Evolutionary conservation across 768 basidiomycete species (phyloP).

Genomic region (Butyriboletus loyo): DNA sequence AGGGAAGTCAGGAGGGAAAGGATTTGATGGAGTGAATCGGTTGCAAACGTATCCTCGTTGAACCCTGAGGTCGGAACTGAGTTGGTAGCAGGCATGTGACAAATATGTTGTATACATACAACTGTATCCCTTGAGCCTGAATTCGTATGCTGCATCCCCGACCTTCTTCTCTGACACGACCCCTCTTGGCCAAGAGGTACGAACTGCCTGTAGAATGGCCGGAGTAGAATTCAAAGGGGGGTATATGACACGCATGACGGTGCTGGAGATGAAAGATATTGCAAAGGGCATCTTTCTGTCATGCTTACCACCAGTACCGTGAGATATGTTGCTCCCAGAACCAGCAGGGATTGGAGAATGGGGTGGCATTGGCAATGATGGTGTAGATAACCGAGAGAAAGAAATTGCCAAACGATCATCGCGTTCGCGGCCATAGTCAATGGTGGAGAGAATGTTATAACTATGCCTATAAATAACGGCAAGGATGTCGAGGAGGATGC

Average conservation of each 20-base stretch:
- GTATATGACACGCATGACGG: constrained; percentile 65
- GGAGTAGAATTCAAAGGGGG: constrained; percentile 78
- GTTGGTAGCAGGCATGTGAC: constrained; percentile 16
- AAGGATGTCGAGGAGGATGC: constrained; percentile 65
- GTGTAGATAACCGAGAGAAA: constrained; percentile 52
- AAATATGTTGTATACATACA: constrained; percentile 43
- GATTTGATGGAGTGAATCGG: constrained; percentile 71
- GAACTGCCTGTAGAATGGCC: constrained; percentile 76
- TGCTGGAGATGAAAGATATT: constrained; percentile 67
- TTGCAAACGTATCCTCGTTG: constrained; percentile 71
- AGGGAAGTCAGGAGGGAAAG: constrained; percentile 63
- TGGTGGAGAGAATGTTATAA: constrained; percentile 59
- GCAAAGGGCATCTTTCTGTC: constrained; percentile 56
- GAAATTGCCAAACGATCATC: constrained; percentile 72
- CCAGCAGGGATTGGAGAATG: constrained; percentile 39
- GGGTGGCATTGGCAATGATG: constrained; percentile 36
- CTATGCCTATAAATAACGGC: constrained; percentile 60
- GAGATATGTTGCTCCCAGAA: constrained; percentile 37
- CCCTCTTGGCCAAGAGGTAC: constrained; percentile 76
- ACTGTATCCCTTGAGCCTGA: constrained; percentile 79
- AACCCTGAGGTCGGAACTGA: constrained; percentile 56
- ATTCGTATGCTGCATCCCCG: constrained; percentile 68
- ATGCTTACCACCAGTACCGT: constrained; percentile 33
- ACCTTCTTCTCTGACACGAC: constrained; percentile 77
- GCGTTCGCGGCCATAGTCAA: constrained; percentile 75